phyloP scores from a whole-genome alignment of 2,329 filamentous ascomycete genomes.

The Dendryphion nanum region DNA sequence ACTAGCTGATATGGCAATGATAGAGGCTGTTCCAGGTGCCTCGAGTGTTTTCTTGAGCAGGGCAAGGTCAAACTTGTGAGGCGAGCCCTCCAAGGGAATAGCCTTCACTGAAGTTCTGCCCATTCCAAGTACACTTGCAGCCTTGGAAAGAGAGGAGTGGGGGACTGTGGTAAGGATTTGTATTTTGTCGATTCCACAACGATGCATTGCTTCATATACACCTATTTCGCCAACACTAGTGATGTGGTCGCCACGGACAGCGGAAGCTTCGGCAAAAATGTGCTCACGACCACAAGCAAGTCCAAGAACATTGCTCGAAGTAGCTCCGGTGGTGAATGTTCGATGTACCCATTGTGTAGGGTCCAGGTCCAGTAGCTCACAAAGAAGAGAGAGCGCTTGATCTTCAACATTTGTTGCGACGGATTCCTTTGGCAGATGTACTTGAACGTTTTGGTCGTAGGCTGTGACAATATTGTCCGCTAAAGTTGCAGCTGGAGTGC shows the following conservation, averaged over 20 bases:
- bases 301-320: slow-evolving; percentile 64
- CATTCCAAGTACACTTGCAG: slow-evolving; percentile 77
- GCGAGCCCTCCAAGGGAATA: slow-evolving; percentile 54
- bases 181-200: slow-evolving; percentile 64
- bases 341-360: slow-evolving; percentile 63
- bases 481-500: slow-evolving; percentile 73
- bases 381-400: slow-evolving; percentile 66
- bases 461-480: slow-evolving; percentile 82
- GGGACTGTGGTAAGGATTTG: slow-evolving; percentile 78
- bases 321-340: slow-evolving; percentile 76
- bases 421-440: slow-evolving; percentile 76
- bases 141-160: slow-evolving; percentile 82
- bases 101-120: slow-evolving; percentile 68
- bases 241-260: slow-evolving; percentile 26
- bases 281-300: slow-evolving; percentile 70
- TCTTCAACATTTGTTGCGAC: slow-evolving; percentile 76
- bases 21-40: slow-evolving; percentile 59
- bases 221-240: slow-evolving; percentile 66
- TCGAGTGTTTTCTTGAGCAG: slow-evolving; percentile 61
- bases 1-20: slow-evolving; percentile 78
- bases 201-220: slow-evolving; percentile 63
- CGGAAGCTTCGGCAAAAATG: slow-evolving; percentile 51
- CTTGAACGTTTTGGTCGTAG: slow-evolving; percentile 79
- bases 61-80: slow-evolving; percentile 69
- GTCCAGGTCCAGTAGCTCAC: slow-evolving; percentile 63